Percentiles rank a stretch among this genome's conserved stretches.
Conservation (phyloP, 805 yeast genomes). For the Geotrichum ghanense region DNA sequence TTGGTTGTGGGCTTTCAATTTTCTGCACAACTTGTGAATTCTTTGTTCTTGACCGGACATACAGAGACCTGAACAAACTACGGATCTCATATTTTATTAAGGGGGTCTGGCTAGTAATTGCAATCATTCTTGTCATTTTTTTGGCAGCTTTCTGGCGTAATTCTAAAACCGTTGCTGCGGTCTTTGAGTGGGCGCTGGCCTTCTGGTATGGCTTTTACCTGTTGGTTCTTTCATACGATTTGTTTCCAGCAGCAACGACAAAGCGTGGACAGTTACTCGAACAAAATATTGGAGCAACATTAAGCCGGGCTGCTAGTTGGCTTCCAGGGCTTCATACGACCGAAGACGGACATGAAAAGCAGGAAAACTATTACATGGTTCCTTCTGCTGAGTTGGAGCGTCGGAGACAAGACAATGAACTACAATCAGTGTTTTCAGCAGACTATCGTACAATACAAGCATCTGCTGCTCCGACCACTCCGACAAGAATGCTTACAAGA, state of each 20-base stretch:
- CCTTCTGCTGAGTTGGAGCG: neutral
- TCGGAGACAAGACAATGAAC: neutral
- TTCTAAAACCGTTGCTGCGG: slow-evolving; percentile 38
- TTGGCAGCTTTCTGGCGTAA: slow-evolving; percentile 31
- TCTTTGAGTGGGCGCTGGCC: slow-evolving; percentile 80
- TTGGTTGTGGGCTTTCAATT: slow-evolving; percentile 45
- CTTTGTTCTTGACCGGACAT: slow-evolving; percentile 34
- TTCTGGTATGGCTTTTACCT: slow-evolving; percentile 71
- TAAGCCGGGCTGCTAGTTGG: slow-evolving; percentile 9
- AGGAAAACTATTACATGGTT: neutral
- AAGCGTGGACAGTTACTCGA: slow-evolving; percentile 18
- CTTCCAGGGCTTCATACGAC: slow-evolving; percentile 5
- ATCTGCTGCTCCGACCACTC: no score
- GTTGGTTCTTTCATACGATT: slow-evolving; percentile 54
- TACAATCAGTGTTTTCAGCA: no score
- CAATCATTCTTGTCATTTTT: slow-evolving; percentile 61
- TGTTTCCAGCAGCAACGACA: slow-evolving; percentile 48
- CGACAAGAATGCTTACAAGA: no score
- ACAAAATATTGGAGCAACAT: slow-evolving; percentile 4
- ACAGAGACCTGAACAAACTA: slow-evolving; percentile 25
- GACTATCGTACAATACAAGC: no score
- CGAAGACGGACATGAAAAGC: no score
- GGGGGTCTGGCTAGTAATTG: slow-evolving; percentile 51
- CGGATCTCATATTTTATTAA: slow-evolving; percentile 39
- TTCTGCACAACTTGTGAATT: slow-evolving; percentile 36